Evolutionary conservation across 164 flowering plant genomes (phyloP), one percentile per base, ranked within the genome.

Genomic region (Nymphaea thermarum): DNA sequence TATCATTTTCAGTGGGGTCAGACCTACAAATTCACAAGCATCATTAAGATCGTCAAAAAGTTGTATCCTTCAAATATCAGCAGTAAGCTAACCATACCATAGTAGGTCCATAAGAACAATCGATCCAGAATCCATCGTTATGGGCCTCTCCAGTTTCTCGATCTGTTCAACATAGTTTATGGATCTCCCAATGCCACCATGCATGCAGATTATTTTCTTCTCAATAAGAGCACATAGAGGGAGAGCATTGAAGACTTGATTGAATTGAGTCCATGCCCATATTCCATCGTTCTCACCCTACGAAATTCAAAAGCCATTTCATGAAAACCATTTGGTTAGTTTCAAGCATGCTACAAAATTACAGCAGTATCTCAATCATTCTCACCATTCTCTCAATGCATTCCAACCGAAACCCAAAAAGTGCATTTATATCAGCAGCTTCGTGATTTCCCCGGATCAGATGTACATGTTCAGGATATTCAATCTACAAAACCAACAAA

Each of bases 261-360:
- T 95, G 79, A 95, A 91, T 60, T 98, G 86, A 43, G 96, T 86
- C 99, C 99, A 94, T 65, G 99, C 99, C 99, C 98, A 94, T 71
- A 91, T 90, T 18, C 99, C 99, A 78, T 90, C 99, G 75, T 75
- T 89, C 74, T 95, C 98, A 66, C 99, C 99, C 99, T 95, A 68
- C 74, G 80, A 44, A 67, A 16, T 47, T 47, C 64, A 61, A 61
- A 61, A 17, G 5, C 16, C 64, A 61, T 11, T 36, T 36, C 8
- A 6, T 4, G 6, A 11, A 61, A 16, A 16, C 12, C 60, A 55
- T 55, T 55, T 8, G 12, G 16, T 55, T 10, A 66, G 16, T 72
- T 55, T 42, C 42, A 7, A 61, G 12, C 61, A 61, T 60, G 66
- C 65, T 16, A 61, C 8, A 74, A 51, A 70, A 62, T 15, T 76